phyloP scores from a whole-genome alignment of 2,329 filamentous ascomycete species.

The Cladosporium velox region DNA sequence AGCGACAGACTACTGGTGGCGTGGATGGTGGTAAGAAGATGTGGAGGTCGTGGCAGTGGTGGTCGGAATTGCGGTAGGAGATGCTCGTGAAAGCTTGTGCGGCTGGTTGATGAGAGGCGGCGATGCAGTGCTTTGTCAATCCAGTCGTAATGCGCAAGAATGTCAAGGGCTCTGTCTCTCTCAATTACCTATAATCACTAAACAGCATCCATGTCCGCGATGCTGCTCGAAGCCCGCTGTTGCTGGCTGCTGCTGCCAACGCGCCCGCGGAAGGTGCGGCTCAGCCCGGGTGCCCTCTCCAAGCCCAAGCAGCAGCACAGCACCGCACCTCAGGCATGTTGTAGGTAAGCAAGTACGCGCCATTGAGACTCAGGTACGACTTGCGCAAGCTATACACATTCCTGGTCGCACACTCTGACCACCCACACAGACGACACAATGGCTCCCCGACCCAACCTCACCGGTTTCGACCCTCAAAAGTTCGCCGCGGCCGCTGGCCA shows the following conservation, averaged over 20 bases:
- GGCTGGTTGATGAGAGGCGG: neutral
- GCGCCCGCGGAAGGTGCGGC: conserved; percentile 4
- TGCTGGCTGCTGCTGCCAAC: neutral
- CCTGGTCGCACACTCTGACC: conserved; percentile 6
- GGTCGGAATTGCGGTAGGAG: neutral
- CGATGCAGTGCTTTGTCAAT: neutral
- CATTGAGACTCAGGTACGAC: conserved; percentile 19
- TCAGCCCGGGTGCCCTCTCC: neutral
- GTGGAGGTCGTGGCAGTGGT: neutral
- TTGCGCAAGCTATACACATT: conserved; percentile 5
- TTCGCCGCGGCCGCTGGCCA: conserved; percentile 71
- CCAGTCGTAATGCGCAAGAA: neutral
- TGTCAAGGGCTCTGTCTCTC: neutral
- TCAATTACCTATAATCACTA: neutral
- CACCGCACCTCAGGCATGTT: conserved; percentile 18
- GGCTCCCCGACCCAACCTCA: conserved; percentile 70
- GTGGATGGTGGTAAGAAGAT: neutral
- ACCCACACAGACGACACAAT: conserved; percentile 40
- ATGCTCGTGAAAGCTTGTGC: conserved; percentile 7
- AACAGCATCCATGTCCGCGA: neutral
- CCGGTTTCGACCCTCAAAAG: conserved; percentile 86
- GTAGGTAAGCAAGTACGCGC: conserved; percentile 20
- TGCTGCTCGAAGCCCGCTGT: conserved; percentile 2
- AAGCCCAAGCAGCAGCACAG: neutral
- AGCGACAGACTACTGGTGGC: conserved; percentile 18